These are phyloP conservation scores for Penicillium macrosclerotiorum DNA, from an alignment of 495 filamentous ascomycete genomes.

Conservation along the genomic window DNA sequence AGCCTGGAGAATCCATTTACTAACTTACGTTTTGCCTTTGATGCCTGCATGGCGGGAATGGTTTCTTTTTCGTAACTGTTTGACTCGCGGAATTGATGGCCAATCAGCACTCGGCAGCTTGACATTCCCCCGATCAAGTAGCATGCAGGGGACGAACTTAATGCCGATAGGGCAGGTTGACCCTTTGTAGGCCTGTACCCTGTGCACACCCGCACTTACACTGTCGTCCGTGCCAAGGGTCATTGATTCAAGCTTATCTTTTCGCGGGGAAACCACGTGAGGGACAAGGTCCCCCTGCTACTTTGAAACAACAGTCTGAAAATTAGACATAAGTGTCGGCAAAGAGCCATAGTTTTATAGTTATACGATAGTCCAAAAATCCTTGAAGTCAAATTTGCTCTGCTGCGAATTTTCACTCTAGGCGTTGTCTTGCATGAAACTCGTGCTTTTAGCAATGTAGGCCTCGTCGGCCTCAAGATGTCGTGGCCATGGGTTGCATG, in stretches of 20 bases:
- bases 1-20: slow-evolving; percentile 18
- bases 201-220: background rate
- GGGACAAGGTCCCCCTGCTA: background rate
- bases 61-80: slow-evolving; percentile 22
- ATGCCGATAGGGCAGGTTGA: slow-evolving; percentile 17
- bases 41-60: slow-evolving; percentile 3
- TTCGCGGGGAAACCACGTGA: slow-evolving; percentile 15
- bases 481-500: slow-evolving; percentile 10
- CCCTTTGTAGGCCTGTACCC: slow-evolving; percentile 5
- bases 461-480: background rate
- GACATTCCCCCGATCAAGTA: background rate
- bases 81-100: slow-evolving; percentile 2
- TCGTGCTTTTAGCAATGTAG: too few species aligned
- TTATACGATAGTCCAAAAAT: too few species aligned
- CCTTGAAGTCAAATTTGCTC: too few species aligned
- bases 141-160: background rate
- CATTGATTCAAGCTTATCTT: slow-evolving; percentile 14
- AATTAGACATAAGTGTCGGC: too few species aligned
- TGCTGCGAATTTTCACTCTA: too few species aligned
- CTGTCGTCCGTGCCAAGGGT: slow-evolving; percentile 5
- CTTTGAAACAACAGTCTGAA: too few species aligned
- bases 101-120: slow-evolving; percentile 11
- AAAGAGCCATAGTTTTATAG: too few species aligned
- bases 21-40: background rate
- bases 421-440: too few species aligned